Conservation (phyloP, 2,329 filamentous ascomycete species). For the Fusarium sp. region DNA sequence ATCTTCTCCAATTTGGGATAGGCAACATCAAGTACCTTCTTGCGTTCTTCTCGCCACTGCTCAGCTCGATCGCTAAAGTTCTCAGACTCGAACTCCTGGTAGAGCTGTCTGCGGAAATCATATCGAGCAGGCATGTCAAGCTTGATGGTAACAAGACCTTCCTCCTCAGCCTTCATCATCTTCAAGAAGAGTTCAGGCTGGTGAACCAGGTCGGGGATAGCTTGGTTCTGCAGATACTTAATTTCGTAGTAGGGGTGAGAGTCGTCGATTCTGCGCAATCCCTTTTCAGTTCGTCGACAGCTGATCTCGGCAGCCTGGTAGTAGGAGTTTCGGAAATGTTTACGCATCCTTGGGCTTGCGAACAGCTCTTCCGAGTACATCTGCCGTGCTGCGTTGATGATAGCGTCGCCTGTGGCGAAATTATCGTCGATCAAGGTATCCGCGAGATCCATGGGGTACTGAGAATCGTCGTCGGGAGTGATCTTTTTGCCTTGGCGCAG, state of each 20-base stretch:
- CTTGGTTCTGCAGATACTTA: conserved; percentile 94
- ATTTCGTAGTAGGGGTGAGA: conserved; percentile 97
- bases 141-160: conserved; percentile 89
- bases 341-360: conserved; percentile 88
- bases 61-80: conserved; percentile 96
- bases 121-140: conserved; percentile 82
- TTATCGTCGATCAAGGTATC: conserved; percentile 80
- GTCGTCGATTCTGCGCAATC: conserved; percentile 91
- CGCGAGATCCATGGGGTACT: conserved; percentile 86
- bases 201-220: conserved; percentile 82
- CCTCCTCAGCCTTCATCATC: conserved; percentile 97
- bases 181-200: conserved; percentile 92
- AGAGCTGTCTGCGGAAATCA: conserved; percentile 81
- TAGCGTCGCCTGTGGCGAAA: conserved; percentile 80
- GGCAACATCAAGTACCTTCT: conserved; percentile 85
- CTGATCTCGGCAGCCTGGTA: conserved; percentile 88
- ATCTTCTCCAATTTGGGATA: conserved; percentile 84
- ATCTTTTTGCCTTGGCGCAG: conserved; percentile 82
- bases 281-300: conserved; percentile 93
- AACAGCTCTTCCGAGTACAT: conserved; percentile 94
- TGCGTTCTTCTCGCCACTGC: conserved; percentile 91
- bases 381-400: conserved; percentile 82
- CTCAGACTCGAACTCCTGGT: conserved; percentile 89
- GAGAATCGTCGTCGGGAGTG: conserved; percentile 85
- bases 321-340: conserved; percentile 84